Base-by-base conservation (phyloP, 2,329 filamentous ascomycete species). In the Sclerotinia nivalis region DNA sequence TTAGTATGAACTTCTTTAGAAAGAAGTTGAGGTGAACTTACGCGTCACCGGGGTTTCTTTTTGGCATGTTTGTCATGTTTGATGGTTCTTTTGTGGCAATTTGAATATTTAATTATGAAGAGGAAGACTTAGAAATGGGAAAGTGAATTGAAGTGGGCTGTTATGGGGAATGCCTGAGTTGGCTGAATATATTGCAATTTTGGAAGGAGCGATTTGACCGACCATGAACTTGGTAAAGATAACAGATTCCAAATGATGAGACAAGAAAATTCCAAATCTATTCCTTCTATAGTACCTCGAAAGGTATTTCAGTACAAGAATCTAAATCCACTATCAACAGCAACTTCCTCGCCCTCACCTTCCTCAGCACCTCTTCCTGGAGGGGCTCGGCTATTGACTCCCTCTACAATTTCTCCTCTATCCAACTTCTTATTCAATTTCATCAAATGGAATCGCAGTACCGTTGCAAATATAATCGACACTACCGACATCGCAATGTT, bases 401-500 rank as follows among this genome's bases (percentile, higher is more conserved):
- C 83, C 59, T 84, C 81, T 2, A 85, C 80, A 71, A 70, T 73
- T 13, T 84, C 85, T 0, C 89, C 90, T 20, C 83, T 81, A 60
- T 92, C 90, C 2, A 93, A 82, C 79, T 88, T 91, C 82, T 85
- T 88, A 76, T 93, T 94, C 75, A 93, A 77, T 56, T 86, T 81
- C 20, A 85, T 83, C 37, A 94, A 82, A 52, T 92, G 86, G 49
- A 88, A 81, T 13, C 90, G 82, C 74, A 93, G 81, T 2, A 88
- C 78, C 0, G 86, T 86, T 0, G 90, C 90, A 70, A 87, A 84
- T 37, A 87, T 74, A 58, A 93, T 89, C 1, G 90, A 87, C 58
- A 93, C 77, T 31, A 87, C 84, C 0, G 87, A 85, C 25, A 88
- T 91, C 1, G 83, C 84, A 74, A 88, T 91, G 78, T 92, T 91